Percentiles rank a stretch among this genome's conserved stretches.
These are phyloP conservation scores for Pythium utonaiense DNA, from an alignment of 352 stramenopile species.

Conservation along the genomic window DNA sequence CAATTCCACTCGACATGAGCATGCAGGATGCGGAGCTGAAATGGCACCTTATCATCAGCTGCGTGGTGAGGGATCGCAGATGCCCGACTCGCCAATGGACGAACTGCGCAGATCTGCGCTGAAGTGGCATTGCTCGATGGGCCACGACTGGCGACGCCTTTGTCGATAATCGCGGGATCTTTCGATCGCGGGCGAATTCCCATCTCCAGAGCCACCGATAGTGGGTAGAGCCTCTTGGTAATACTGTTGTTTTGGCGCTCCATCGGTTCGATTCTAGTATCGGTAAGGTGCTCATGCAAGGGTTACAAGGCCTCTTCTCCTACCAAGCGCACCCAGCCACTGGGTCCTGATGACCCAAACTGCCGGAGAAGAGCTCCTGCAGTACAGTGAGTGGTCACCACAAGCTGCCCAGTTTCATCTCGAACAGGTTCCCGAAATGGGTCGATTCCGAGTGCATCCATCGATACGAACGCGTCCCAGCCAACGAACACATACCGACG, in stretches of 20 bases:
- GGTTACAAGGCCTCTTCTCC: not conserved
- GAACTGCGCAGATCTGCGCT: not conserved
- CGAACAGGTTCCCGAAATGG: conserved; percentile 8
- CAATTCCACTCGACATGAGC: not conserved
- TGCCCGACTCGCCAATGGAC: not conserved
- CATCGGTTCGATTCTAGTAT: no score
- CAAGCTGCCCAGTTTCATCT: not conserved
- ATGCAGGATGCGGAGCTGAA: not conserved
- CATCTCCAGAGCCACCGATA: not conserved
- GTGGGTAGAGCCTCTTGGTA: not conserved
- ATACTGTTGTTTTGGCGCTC: no score
- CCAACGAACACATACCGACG: conserved; percentile 38
- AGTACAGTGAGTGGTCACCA: not conserved
- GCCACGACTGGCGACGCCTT: no score
- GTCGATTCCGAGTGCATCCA: conserved; percentile 40
- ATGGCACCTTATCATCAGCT: not conserved
- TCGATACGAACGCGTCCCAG: conserved; percentile 36
- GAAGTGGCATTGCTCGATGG: no score
- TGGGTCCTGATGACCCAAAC: not conserved
- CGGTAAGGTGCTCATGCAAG: not conserved
- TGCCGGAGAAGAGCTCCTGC: not conserved
- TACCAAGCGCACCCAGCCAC: not conserved
- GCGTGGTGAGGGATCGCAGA: not conserved
- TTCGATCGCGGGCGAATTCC: not conserved
- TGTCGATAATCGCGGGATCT: no score